These are phyloP conservation scores for Pichia deserticola DNA, from an alignment of 805 yeast species.

Conservation along the genomic window DNA sequence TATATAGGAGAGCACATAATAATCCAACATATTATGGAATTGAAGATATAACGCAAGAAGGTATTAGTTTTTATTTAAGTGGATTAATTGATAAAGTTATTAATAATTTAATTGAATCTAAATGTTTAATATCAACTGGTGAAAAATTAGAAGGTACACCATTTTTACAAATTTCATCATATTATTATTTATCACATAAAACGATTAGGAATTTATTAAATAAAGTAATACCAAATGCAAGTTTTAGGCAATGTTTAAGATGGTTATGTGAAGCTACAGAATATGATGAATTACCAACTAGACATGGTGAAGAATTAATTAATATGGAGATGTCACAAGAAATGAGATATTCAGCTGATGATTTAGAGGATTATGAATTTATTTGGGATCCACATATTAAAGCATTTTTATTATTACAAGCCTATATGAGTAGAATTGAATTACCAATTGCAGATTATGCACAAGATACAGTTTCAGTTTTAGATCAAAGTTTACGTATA, in stretches of 20 bases:
- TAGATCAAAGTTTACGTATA: slow-evolving; percentile 92
- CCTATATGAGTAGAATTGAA: slow-evolving; percentile 61
- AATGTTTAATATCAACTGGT: slow-evolving; percentile 55
- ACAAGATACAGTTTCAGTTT: slow-evolving; percentile 87
- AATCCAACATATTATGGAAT: slow-evolving; percentile 74
- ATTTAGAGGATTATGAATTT: slow-evolving; percentile 46
- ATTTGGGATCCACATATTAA: slow-evolving; percentile 89
- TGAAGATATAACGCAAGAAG: slow-evolving; percentile 50
- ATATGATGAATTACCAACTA: slow-evolving; percentile 80
- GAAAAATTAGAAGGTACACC: slow-evolving; percentile 59
- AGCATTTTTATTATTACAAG: slow-evolving; percentile 64
- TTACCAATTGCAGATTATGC: slow-evolving; percentile 92
- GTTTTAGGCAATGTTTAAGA: slow-evolving; percentile 57
- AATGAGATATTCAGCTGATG: slow-evolving; percentile 56
- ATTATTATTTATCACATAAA: slow-evolving; percentile 86
- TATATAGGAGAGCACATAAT: slow-evolving; percentile 66
- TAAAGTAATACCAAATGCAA: slow-evolving; percentile 37
- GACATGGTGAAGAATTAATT: slow-evolving; percentile 87
- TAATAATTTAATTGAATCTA: slow-evolving; percentile 59
- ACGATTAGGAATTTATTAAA: slow-evolving; percentile 67
- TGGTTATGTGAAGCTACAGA: slow-evolving; percentile 59
- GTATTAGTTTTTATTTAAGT: slow-evolving; percentile 52
- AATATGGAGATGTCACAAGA: slow-evolving; percentile 76
- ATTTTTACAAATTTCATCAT: slow-evolving; percentile 77
- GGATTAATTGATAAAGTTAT: slow-evolving; percentile 63